A percentile compares a stretch with the other conserved stretches of the same genome.
Conservation (phyloP, 2,329 filamentous ascomycete species). For the Monosporascus cannonballus region DNA sequence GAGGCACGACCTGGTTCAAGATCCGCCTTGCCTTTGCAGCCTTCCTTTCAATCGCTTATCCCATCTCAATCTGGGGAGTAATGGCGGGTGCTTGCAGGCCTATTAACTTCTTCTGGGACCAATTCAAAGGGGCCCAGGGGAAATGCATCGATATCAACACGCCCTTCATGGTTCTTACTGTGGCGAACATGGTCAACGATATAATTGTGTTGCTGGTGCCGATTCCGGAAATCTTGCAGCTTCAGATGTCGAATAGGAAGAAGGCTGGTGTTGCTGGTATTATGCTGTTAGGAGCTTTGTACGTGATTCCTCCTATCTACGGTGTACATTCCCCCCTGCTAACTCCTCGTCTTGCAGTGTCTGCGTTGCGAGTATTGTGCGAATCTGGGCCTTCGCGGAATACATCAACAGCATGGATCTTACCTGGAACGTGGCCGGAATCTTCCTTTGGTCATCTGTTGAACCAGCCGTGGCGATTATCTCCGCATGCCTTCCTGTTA, state of each 20-base stretch:
- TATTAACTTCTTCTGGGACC: conserved; percentile 18
- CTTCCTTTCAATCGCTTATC: conserved; percentile 19
- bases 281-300: conserved; percentile 26
- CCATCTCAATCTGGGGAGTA: conserved; percentile 17
- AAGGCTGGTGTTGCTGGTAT: conserved; percentile 23
- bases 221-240: conserved; percentile 21
- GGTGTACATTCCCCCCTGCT: background rate
- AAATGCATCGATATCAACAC: conserved; percentile 20
- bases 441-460: conserved; percentile 27
- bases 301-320: conserved; percentile 3
- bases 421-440: conserved; percentile 22
- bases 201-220: conserved; percentile 24
- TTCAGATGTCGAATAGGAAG: conserved; percentile 23
- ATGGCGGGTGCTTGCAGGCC: conserved; percentile 17
- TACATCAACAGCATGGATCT: conserved; percentile 18
- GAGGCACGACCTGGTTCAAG: conserved; percentile 18
- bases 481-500: conserved; percentile 29
- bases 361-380: conserved; percentile 22
- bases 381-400: conserved; percentile 20
- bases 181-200: conserved; percentile 24
- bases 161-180: conserved; percentile 21
- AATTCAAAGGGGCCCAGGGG: conserved; percentile 15
- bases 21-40: conserved; percentile 14
- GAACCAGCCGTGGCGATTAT: conserved; percentile 30
- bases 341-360: conserved; percentile 12